Percentiles rank a stretch among this genome's conserved stretches.
Conservation (phyloP, 1,139 yeast genomes). For the Saccharomycopsis hybrid region DNA sequence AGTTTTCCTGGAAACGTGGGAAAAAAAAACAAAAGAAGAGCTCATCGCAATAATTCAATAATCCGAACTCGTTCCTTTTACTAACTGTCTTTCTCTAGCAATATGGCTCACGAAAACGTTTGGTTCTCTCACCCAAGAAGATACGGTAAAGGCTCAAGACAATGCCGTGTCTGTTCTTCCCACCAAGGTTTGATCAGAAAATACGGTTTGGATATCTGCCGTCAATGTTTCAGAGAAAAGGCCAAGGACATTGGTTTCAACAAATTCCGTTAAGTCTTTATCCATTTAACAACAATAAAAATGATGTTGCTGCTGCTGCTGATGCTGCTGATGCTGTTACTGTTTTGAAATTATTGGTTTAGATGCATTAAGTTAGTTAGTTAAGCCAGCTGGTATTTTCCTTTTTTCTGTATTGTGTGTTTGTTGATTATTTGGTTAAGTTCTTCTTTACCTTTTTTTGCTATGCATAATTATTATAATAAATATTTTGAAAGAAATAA, state of each 20-base stretch:
- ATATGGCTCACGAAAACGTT: slow-evolving; percentile 99
- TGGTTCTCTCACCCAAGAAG: slow-evolving; percentile 99
- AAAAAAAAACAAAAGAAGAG: no score
- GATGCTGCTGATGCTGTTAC: no score
- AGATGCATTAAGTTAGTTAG: no score
- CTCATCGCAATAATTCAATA: not conserved
- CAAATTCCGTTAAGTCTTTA: slow-evolving; percentile 81
- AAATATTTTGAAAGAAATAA: no score
- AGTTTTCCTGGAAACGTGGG: no score
- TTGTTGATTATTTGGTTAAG: no score
- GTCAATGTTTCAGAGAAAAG: slow-evolving; percentile 99
- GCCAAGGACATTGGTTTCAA: slow-evolving; percentile 98
- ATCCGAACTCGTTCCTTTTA: not conserved
- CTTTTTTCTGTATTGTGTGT: no score
- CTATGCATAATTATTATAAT: no score
- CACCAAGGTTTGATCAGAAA: slow-evolving; percentile 99
- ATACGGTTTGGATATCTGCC: slow-evolving; percentile 99
- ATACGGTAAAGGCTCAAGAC: slow-evolving; percentile 99
- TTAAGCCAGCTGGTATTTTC: no score
- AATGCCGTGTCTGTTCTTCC: slow-evolving; percentile 98
- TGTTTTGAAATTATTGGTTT: no score
- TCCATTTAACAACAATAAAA: not conserved
- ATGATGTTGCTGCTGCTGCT: no score
- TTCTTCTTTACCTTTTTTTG: no score
- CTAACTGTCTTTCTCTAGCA: slow-evolving; percentile 29